A percentile compares a stretch with the other conserved stretches of the same genome.
These are phyloP conservation scores for Neofusicoccum sp. DNA, from an alignment of 2,329 filamentous ascomycete species.

Conservation along the genomic window DNA sequence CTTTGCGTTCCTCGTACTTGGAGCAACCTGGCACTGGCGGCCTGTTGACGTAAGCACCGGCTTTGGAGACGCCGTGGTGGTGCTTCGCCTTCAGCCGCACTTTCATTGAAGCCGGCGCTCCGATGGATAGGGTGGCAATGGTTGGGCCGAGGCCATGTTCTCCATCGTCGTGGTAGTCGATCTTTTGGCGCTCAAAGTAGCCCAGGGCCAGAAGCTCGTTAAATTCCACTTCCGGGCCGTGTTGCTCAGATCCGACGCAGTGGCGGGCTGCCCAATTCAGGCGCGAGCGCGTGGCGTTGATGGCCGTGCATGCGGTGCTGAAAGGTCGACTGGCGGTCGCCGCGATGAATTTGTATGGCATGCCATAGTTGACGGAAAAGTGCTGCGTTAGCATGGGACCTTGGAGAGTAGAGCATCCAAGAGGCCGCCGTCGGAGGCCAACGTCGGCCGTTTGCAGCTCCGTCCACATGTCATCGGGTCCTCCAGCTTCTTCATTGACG, in stretches of 20 bases:
- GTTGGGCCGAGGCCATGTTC: constrained; percentile 64
- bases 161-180: constrained; percentile 68
- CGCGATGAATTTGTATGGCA: constrained; percentile 68
- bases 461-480: constrained; percentile 64
- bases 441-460: constrained; percentile 46
- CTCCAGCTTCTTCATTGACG: constrained; percentile 55
- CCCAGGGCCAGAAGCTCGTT: constrained; percentile 66
- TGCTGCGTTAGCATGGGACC: constrained; percentile 55
- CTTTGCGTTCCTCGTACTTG: constrained; percentile 39
- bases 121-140: constrained; percentile 64
- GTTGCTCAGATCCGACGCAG: constrained; percentile 38
- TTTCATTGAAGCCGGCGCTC: constrained; percentile 60
- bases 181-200: constrained; percentile 63
- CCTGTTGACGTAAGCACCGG: constrained; percentile 36
- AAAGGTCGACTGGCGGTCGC: constrained; percentile 43
- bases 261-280: constrained; percentile 58
- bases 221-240: constrained; percentile 47
- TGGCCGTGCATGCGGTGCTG: constrained; percentile 36
- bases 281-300: constrained; percentile 55
- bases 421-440: constrained; percentile 29
- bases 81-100: constrained; percentile 60
- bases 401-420: constrained; percentile 31
- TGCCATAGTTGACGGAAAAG: constrained; percentile 61
- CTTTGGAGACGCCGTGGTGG: constrained; percentile 39
- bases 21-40: constrained; percentile 33